These are phyloP conservation scores for Diatrype stigma DNA, from an alignment of 2,329 filamentous ascomycete species.

Conservation along the genomic window DNA sequence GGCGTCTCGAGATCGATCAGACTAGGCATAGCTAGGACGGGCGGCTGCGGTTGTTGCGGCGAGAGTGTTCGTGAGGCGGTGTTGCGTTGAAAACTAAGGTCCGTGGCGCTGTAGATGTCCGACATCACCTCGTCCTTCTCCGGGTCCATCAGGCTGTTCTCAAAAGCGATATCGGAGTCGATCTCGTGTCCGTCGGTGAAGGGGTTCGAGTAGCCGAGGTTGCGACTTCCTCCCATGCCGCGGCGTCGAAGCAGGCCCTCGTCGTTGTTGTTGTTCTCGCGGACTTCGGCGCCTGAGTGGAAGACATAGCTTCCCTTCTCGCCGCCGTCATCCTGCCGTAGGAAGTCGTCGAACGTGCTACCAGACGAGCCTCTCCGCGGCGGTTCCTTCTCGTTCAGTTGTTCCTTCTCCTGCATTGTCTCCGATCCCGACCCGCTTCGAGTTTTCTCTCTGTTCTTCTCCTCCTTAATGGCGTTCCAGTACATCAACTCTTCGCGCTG, in stretches of 20 bases:
- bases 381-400: neutral
- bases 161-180: constrained; percentile 40
- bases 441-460: constrained; percentile 39
- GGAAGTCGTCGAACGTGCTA: constrained; percentile 56
- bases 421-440: constrained; percentile 19
- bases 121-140: constrained; percentile 46
- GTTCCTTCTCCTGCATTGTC: constrained; percentile 15
- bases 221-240: constrained; percentile 44
- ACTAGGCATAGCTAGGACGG: constrained; percentile 16
- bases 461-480: constrained; percentile 56
- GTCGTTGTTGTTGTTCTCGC: constrained; percentile 33
- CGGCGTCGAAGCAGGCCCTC: constrained; percentile 47
- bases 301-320: constrained; percentile 55
- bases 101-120: constrained; percentile 56
- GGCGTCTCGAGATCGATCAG: constrained; percentile 30
- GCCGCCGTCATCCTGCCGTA: constrained; percentile 45
- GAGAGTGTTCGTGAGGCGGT: constrained; percentile 10
- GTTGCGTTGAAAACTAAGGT: constrained; percentile 30
- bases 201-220: constrained; percentile 52
- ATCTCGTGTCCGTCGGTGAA: constrained; percentile 56
- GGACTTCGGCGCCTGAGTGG: constrained; percentile 50
- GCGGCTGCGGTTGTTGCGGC: constrained; percentile 17
- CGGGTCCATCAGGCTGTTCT: constrained; percentile 39
- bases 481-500: constrained; percentile 63
- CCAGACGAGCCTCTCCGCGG: constrained; percentile 21